phyloP scores from a whole-genome alignment of 1,139 yeast species.

The Protomyces arabidopsidicola region DNA sequence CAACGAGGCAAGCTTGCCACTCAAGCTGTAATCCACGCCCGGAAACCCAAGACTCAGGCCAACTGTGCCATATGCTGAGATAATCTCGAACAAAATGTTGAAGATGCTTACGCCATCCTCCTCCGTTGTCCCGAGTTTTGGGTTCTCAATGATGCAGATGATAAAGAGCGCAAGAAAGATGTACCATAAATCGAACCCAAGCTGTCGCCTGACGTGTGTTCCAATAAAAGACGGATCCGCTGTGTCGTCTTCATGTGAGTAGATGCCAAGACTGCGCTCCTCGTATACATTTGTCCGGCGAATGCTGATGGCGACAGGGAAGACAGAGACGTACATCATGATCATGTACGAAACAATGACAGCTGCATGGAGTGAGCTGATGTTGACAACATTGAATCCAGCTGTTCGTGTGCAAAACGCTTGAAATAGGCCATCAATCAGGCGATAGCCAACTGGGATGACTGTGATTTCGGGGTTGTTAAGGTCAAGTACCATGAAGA shows the following conservation, averaged over 20 bases:
- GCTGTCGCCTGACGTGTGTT: slow-evolving; percentile 82
- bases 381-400: slow-evolving; percentile 70
- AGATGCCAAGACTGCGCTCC: slow-evolving; percentile 88
- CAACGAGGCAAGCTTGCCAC: slow-evolving; percentile 63
- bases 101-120: slow-evolving; percentile 58
- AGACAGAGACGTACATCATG: slow-evolving; percentile 90
- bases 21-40: slow-evolving; percentile 58
- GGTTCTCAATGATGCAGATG: slow-evolving; percentile 39
- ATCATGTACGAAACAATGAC: slow-evolving; percentile 89
- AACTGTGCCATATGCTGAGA: slow-evolving; percentile 63
- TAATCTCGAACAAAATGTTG: slow-evolving; percentile 74
- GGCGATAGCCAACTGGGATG: slow-evolving; percentile 61
- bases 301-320: slow-evolving; percentile 92
- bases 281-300: slow-evolving; percentile 96
- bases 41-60: slow-evolving; percentile 47
- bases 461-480: slow-evolving; percentile 45
- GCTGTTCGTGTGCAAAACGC: slow-evolving; percentile 93
- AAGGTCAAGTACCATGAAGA: slow-evolving; percentile 74
- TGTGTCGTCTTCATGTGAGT: slow-evolving; percentile 44
- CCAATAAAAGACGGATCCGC: slow-evolving; percentile 57
- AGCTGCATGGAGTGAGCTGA: slow-evolving; percentile 74
- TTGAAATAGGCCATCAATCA: slow-evolving; percentile 79
- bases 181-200: slow-evolving; percentile 94
- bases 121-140: slow-evolving; percentile 25
- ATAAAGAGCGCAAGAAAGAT: slow-evolving; percentile 78